Evolutionary conservation across 768 basidiomycete genomes (phyloP), one percentile per base, ranked within the genome.

Genomic region (Amanita brunnescens): DNA sequence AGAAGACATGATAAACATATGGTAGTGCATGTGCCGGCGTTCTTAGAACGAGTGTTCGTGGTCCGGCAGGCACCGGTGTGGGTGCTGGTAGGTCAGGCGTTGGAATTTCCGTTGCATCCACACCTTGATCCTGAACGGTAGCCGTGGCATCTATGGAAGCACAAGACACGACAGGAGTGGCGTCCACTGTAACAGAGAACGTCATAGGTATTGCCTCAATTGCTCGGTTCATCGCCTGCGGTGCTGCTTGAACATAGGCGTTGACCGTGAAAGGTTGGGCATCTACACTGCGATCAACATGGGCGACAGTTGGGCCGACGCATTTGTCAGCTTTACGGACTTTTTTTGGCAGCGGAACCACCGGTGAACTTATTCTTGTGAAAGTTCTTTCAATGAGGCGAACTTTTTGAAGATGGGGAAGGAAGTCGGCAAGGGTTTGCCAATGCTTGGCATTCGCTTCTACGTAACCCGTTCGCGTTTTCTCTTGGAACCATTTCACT

Each of bases 401-500:
- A 54, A 89, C 66, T 50, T 68, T 69, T 62, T 89, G 87, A 21
- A 90, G 64, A 61, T 81, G 80, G n/a, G 87, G 87, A 50, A 90
- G 73, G 56, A 75, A 77, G 45, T 87, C 85, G 1, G 72, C 72
- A 24, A 80, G 81, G 43, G 69, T 75, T 64, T 87, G 83, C 87
- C 87, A 90, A 16, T 70, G 75, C 50, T 73, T 74, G 9, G 81
- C 79, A 57, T 87, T 80, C 29, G 73, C 70, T 62, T 90, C 87
- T 44, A 81, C 70, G 57, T 74, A 83, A 4, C 84, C 83, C 0
- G 78, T 73, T n/a, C 86, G 74, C 58, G 79, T 87, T 66, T 82
- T 84, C 59, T 87, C 85, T 58, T 83, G 79, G 72, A 87, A 88
- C 79, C 78, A 88, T 64, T 81, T 85, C 47, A 90, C 64, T 23